A percentile compares a stretch with the other conserved stretches of the same genome.
phyloP scores from a whole-genome alignment of 352 stramenopile genomes.

The Pythium diclinum region DNA sequence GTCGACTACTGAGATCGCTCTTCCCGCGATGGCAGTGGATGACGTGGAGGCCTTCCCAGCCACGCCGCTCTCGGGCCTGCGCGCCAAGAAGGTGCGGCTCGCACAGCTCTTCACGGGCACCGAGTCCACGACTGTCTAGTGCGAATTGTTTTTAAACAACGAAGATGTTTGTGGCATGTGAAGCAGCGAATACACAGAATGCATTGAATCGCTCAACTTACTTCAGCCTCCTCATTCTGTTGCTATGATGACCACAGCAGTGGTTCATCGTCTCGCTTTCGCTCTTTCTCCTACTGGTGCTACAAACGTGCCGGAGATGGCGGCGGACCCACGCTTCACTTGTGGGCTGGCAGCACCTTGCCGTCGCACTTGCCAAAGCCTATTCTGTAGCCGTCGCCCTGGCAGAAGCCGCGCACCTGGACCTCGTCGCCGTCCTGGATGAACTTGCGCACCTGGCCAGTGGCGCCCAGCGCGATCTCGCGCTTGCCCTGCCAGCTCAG shows the following conservation, averaged over 20 bases:
- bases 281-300: background rate
- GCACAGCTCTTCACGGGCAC: slow-evolving; percentile 20
- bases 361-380: slow-evolving; percentile 94
- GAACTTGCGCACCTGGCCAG: slow-evolving; percentile 89
- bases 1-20: background rate
- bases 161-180: background rate
- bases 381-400: slow-evolving; percentile 90
- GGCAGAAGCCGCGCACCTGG: slow-evolving; percentile 90
- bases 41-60: slow-evolving; percentile 19
- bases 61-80: background rate
- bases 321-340: slow-evolving; percentile 30
- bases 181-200: background rate
- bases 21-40: slow-evolving; percentile 21
- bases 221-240: background rate
- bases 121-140: slow-evolving; percentile 23
- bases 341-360: slow-evolving; percentile 85
- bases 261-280: background rate
- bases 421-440: slow-evolving; percentile 94
- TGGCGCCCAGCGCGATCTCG: slow-evolving; percentile 70
- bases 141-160: background rate
- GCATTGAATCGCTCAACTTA: background rate
- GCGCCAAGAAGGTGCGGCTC: slow-evolving; percentile 23
- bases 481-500: slow-evolving; percentile 93
- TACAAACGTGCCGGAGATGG: slow-evolving; percentile 1
- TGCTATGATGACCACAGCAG: too few relatives aligned